Conservation (phyloP, 1,139 yeast species). For the Wickerhamomyces sp. region DNA sequence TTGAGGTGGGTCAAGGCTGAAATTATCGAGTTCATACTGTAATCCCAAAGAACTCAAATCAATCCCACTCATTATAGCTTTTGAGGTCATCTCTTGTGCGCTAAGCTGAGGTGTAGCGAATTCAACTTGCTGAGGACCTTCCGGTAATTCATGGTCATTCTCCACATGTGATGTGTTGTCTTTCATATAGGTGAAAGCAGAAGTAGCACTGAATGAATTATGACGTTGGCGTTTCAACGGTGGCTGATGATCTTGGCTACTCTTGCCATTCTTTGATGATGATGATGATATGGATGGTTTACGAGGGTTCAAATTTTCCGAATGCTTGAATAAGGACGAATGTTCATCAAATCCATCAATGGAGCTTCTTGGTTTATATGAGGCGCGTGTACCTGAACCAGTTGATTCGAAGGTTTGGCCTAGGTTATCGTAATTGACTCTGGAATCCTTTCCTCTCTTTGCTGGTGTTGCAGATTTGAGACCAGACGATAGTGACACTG, state of each 20-base stretch:
- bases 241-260: slow-evolving; percentile 12
- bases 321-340: slow-evolving; percentile 13
- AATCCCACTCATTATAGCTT: slow-evolving; percentile 33
- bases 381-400: background rate
- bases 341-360: slow-evolving; percentile 12
- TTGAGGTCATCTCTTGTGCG: slow-evolving; percentile 32
- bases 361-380: slow-evolving; percentile 7
- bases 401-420: background rate
- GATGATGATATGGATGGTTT: background rate
- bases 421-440: background rate
- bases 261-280: background rate
- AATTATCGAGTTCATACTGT: slow-evolving; percentile 28
- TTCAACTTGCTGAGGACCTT: slow-evolving; percentile 61
- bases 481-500: background rate
- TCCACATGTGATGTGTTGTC: slow-evolving; percentile 6
- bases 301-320: slow-evolving; percentile 6
- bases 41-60: slow-evolving; percentile 34
- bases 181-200: slow-evolving; percentile 62
- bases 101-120: slow-evolving; percentile 75
- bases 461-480: background rate
- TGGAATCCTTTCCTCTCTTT: background rate
- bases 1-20: slow-evolving; percentile 22
- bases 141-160: slow-evolving; percentile 23
- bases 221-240: slow-evolving; percentile 41
- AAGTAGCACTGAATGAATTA: slow-evolving; percentile 79